phyloP scores from a whole-genome alignment of 352 stramenopile genomes.

The Phytophthora chlamydospora region DNA sequence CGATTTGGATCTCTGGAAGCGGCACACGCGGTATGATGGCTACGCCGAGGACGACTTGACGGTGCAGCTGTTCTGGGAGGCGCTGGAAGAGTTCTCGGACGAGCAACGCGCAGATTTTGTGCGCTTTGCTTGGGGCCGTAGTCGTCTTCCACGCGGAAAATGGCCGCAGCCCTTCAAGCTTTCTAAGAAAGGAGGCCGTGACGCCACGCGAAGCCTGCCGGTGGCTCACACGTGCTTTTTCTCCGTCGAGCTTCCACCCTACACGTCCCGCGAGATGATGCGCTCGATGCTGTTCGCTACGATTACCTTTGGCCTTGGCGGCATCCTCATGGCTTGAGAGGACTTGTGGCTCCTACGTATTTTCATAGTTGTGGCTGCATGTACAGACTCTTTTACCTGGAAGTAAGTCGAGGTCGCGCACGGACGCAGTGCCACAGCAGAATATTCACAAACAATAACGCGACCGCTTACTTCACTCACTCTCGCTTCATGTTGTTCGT shows the following conservation, averaged over 20 bases:
- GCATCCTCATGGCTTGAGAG: conserved; percentile 85
- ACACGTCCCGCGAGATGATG: conserved; percentile 92
- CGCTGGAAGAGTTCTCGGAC: conserved; percentile 87
- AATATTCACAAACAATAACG: conserved; percentile 21
- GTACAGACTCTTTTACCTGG: not conserved
- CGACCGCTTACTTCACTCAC: conserved; percentile 33
- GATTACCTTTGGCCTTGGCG: conserved; percentile 94
- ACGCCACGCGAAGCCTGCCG: conserved; percentile 82
- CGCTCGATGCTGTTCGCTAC: conserved; percentile 91
- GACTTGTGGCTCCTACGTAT: no score
- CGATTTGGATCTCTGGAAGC: conserved; percentile 86
- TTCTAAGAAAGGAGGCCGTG: conserved; percentile 88
- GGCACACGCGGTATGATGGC: conserved; percentile 90
- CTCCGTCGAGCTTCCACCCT: conserved; percentile 93
- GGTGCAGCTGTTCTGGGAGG: conserved; percentile 91
- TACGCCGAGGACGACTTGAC: conserved; percentile 84
- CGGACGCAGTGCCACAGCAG: not conserved
- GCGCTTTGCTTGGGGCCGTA: conserved; percentile 94
- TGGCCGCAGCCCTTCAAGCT: conserved; percentile 92
- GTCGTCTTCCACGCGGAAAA: conserved; percentile 88
- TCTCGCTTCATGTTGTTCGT: conserved; percentile 37
- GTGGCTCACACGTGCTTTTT: conserved; percentile 97
- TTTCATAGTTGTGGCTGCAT: not conserved
- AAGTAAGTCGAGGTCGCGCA: conserved; percentile 1
- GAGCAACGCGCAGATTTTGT: conserved; percentile 92